Evolutionary conservation across 2,329 filamentous ascomycete genomes (phyloP).

Genomic region (Clathrospora elynae): DNA sequence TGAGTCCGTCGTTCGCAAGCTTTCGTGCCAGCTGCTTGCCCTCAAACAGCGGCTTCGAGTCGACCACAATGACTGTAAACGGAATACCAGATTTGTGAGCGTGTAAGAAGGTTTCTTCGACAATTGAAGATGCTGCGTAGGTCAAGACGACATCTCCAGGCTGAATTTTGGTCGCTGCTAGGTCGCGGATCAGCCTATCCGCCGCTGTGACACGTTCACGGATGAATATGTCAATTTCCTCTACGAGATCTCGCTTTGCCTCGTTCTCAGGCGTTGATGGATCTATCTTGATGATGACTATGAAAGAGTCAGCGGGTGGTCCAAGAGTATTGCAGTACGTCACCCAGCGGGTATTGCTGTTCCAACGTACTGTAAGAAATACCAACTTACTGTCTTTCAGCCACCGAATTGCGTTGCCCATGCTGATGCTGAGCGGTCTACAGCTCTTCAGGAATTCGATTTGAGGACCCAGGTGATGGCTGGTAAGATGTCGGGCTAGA

Average conservation of each 20-base stretch:
- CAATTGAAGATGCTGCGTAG: constrained; percentile 82
- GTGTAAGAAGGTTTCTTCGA: constrained; percentile 78
- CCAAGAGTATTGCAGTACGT: not conserved
- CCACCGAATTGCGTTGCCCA: constrained; percentile 95
- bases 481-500: constrained; percentile 86
- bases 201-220: constrained; percentile 87
- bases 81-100: constrained; percentile 71
- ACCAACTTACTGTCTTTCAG: constrained; percentile 69
- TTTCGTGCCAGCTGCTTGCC: constrained; percentile 72
- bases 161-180: constrained; percentile 74
- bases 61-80: constrained; percentile 85
- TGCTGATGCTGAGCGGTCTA: constrained; percentile 92
- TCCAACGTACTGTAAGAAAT: not conserved
- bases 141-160: constrained; percentile 83
- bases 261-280: constrained; percentile 80
- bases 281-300: constrained; percentile 84
- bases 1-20: constrained; percentile 71
- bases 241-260: constrained; percentile 78
- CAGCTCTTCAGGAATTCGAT: constrained; percentile 94
- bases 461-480: constrained; percentile 88
- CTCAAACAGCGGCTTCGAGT: constrained; percentile 73
- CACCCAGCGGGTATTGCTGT: not conserved
- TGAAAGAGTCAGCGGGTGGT: constrained; percentile 5
- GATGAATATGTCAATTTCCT: constrained; percentile 87
- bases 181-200: constrained; percentile 80